Percentiles rank a stretch among this genome's conserved stretches.
phyloP scores from a whole-genome alignment of 768 basidiomycete genomes.

The Mycena belliarum region DNA sequence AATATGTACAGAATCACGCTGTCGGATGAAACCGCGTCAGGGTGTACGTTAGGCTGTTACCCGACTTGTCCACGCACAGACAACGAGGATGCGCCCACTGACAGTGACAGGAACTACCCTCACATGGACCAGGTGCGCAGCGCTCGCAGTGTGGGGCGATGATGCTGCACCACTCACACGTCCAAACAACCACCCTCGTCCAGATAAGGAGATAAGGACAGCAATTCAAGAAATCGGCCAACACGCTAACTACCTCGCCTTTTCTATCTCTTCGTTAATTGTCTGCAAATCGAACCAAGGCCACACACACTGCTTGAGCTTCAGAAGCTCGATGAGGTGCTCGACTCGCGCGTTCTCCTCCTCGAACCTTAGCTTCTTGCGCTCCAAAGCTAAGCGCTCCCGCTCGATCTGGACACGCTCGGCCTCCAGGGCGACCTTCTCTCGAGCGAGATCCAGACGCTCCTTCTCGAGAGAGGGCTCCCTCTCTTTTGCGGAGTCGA shows the following conservation, averaged over 20 bases:
- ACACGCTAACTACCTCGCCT: background rate
- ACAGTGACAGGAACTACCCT: background rate
- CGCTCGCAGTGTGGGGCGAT: background rate
- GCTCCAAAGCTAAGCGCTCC: background rate
- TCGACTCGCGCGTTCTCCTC: background rate
- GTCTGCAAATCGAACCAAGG: background rate
- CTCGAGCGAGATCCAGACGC: background rate
- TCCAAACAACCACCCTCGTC: slow-evolving; percentile 1
- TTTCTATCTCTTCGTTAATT: background rate
- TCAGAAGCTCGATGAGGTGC: background rate
- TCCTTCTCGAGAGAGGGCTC: background rate
- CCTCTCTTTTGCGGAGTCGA: background rate
- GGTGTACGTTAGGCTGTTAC: background rate
- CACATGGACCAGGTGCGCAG: background rate
- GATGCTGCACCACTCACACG: background rate
- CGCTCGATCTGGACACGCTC: background rate
- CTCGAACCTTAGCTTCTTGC: background rate
- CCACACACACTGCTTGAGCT: background rate
- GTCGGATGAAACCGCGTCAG: slow-evolving; percentile 6
- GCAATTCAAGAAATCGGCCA: no score
- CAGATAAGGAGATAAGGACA: background rate
- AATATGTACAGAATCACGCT: background rate
- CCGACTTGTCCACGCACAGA: background rate
- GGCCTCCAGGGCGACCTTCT: background rate
- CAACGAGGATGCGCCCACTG: background rate